phyloP scores from a whole-genome alignment of 2,329 filamentous ascomycete genomes.

The Beauveria scarabaeidicola region DNA sequence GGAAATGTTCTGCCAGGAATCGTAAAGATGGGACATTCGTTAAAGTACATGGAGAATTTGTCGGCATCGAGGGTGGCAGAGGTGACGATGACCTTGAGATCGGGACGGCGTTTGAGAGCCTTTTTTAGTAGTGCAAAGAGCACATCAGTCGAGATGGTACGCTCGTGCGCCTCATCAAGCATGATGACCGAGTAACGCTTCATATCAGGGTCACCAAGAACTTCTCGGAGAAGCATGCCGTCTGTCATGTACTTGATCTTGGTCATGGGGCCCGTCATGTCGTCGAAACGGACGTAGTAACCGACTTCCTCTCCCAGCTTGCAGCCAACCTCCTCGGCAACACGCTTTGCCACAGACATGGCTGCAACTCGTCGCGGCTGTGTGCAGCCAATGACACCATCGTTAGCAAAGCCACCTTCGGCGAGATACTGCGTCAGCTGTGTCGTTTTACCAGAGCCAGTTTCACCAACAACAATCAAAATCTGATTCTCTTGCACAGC shows the following conservation, averaged over 20 bases:
- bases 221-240: constrained; percentile 93
- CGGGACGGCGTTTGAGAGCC: constrained; percentile 73
- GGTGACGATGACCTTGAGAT: constrained; percentile 92
- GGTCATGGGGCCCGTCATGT: constrained; percentile 78
- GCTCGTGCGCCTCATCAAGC: constrained; percentile 95
- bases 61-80: constrained; percentile 94
- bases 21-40: constrained; percentile 90
- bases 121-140: constrained; percentile 93
- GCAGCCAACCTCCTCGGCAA: constrained; percentile 91
- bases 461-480: constrained; percentile 93
- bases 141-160: constrained; percentile 92
- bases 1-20: constrained; percentile 94
- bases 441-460: constrained; percentile 84
- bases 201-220: constrained; percentile 83
- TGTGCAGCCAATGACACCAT: constrained; percentile 89
- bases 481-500: constrained; percentile 84
- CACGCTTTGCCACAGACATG: constrained; percentile 95
- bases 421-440: constrained; percentile 93
- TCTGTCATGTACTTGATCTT: constrained; percentile 99
- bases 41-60: constrained; percentile 95
- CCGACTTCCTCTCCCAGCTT: constrained; percentile 86
- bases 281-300: constrained; percentile 96
- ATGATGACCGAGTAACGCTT: constrained; percentile 93
- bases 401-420: constrained; percentile 80
- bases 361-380: constrained; percentile 95